Conservation (phyloP, 768 basidiomycete species). For the Pholiota molesta region DNA sequence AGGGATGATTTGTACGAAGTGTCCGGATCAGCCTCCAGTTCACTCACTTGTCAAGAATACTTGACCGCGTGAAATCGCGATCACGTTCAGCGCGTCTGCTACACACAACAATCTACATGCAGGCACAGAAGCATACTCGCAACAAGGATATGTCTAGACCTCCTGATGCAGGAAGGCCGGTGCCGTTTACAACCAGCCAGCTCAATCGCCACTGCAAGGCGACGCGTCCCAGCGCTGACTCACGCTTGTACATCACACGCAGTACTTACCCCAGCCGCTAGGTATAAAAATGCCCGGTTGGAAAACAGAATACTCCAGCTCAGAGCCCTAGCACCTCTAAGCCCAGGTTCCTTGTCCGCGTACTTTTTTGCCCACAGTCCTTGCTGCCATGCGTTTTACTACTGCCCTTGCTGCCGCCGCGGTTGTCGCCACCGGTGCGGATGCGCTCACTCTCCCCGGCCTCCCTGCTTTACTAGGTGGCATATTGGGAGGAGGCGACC, state of each 20-base stretch:
- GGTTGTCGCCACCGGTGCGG: conserved; percentile 28
- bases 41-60: conserved; percentile 14
- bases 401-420: conserved; percentile 26
- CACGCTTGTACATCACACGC: background rate
- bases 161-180: conserved; percentile 9
- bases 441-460: conserved; percentile 19
- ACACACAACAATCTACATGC: conserved; percentile 6
- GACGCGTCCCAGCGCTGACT: background rate
- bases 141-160: conserved; percentile 16
- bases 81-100: conserved; percentile 2
- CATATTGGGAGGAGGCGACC: background rate
- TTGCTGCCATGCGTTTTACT: conserved; percentile 32
- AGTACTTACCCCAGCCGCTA: background rate
- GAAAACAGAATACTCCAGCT: background rate
- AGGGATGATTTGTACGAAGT: conserved; percentile 1
- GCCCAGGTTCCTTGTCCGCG: background rate
- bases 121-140: conserved; percentile 15
- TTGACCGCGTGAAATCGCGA: conserved; percentile 18
- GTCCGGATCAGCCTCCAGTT: conserved; percentile 16
- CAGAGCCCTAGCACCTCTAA: background rate
- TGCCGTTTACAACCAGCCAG: conserved; percentile 13
- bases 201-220: conserved; percentile 8
- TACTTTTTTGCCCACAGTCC: background rate
- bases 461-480: background rate
- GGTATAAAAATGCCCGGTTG: background rate